Conservation (phyloP, 164 flowering plant genomes). For the Magnolia officinalis region DNA sequence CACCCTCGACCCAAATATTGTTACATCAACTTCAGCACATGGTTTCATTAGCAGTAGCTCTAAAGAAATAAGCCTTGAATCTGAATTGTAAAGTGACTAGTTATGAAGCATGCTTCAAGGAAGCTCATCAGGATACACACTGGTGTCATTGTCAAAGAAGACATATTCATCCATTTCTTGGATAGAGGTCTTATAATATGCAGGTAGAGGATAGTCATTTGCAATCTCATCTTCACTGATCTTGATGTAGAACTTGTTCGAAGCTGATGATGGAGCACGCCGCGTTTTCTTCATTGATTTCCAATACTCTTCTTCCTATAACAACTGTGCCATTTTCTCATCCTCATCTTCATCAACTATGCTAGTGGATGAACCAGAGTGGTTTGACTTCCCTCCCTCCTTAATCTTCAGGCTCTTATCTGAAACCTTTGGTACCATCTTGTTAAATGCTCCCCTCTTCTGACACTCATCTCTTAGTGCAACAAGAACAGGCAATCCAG, state of each 20-base stretch:
- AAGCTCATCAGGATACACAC: constrained; percentile 46
- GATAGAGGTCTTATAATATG: constrained; percentile 53
- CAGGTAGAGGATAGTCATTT: constrained; percentile 88
- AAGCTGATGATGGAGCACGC: constrained; percentile 17
- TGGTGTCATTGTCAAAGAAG: constrained; percentile 53
- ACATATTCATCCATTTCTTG: constrained; percentile 80
- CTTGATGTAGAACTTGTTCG: constrained; percentile 62
- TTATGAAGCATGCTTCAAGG: constrained; percentile 82
- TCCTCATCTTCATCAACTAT: constrained; percentile 58
- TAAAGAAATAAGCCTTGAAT: constrained; percentile 72
- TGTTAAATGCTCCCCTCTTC: constrained; percentile 23
- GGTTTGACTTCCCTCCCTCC: no score
- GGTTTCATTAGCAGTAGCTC: constrained; percentile 93
- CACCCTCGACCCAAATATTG: constrained; percentile 81
- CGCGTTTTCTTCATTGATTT: constrained; percentile 49
- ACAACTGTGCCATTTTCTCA: constrained; percentile 54
- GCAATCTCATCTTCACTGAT: constrained; percentile 96
- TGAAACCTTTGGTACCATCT: constrained; percentile 15
- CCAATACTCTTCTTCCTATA: constrained; percentile 83
- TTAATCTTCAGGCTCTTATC: constrained; percentile 26
- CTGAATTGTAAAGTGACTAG: constrained; percentile 92
- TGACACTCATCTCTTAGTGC: constrained; percentile 59
- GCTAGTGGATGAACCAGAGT: constrained; percentile 13
- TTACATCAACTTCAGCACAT: constrained; percentile 77
- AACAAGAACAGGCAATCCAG: constrained; percentile 55